Evolutionary conservation across 192 early-diverging fungal genomes (phyloP).

Genomic region (Umbelopsis vinacea): DNA sequence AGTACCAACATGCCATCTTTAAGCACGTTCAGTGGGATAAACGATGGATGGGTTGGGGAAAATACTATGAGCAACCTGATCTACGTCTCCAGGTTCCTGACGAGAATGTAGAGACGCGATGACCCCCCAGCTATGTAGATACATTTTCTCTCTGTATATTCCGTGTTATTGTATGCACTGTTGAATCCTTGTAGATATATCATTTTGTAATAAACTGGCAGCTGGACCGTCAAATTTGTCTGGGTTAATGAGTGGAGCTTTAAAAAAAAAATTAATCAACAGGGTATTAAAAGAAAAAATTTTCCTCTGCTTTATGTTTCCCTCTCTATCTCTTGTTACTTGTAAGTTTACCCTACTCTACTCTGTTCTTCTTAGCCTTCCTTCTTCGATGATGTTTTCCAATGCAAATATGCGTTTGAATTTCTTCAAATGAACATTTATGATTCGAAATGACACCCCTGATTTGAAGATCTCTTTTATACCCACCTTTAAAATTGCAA

Average conservation of each 20-base stretch:
- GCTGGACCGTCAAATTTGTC: too few relatives aligned
- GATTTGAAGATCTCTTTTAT: slow-evolving; percentile 8
- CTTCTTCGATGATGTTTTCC: slow-evolving; percentile 18
- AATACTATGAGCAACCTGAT: background rate
- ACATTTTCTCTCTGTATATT: too few relatives aligned
- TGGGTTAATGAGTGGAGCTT: background rate
- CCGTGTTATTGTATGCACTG: too few relatives aligned
- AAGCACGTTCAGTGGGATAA: background rate
- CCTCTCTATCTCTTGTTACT: background rate
- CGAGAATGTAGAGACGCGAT: too few relatives aligned
- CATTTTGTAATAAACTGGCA: too few relatives aligned
- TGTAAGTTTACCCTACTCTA: background rate
- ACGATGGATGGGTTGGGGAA: background rate
- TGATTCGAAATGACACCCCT: slow-evolving; percentile 24
- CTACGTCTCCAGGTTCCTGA: too few relatives aligned
- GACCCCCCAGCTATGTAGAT: too few relatives aligned
- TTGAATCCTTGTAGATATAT: too few relatives aligned
- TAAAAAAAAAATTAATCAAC: background rate
- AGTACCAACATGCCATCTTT: slow-evolving; percentile 5
- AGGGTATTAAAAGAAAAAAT: background rate
- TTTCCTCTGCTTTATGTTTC: background rate
- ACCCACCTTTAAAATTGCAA: background rate
- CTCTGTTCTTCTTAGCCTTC: background rate
- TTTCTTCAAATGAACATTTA: slow-evolving; percentile 24
- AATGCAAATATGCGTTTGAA: slow-evolving; percentile 22